Base-by-base conservation (phyloP, 2,329 filamentous ascomycete species). In the Hypoxylon sp. region DNA sequence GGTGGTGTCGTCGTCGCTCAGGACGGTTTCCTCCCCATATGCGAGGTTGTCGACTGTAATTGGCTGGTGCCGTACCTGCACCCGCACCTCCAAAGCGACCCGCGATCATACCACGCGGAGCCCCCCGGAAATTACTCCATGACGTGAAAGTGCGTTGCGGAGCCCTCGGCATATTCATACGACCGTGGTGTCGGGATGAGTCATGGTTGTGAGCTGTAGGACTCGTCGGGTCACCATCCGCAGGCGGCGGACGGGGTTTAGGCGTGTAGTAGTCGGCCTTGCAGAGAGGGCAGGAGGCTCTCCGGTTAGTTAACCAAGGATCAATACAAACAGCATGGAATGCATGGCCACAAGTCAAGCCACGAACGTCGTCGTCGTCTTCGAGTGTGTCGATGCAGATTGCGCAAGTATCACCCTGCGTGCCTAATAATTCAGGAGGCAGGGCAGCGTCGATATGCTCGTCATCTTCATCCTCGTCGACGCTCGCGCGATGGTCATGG, bases 251-350 rank as follows among this genome's bases (percentile, higher is more conserved):
- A 14, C 93, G 91, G 55, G 94, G 93, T 81, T 98, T 98, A 0
- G 96, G 95, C 2, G 93, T 91, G 79, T 97, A 98, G 80, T 98
- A 99, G 77, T 99, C 96, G 43, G 95, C 93, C 82, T 99, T 99
- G 85, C 96, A 99, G 5, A 99, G 89, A 5, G 96, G 96, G 79
- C 96, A 99, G 83, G 95, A 98, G 25, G 96, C 96, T 72, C 95
- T 91, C 69, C 96, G 89, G 76, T 92, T 94, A 9, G 96, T 99
- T 70, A 99, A 83, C 96, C 96, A 99, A 10, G 96, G 96, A 74
- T 99, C 96, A 52, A 99, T 89, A 77, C 96, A 99, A 41, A 91
- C 93, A 55, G 94, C 94, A 79, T 99, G 96, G 87, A 98, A 99
- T 59, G 95, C 94, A 80, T 99, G 96, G n/a, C 96, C 96, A 76